Percentiles rank a stretch among this genome's conserved stretches.
These are phyloP conservation scores for Spathaspora boniae DNA, from an alignment of 805 yeast genomes.

Conservation along the genomic window DNA sequence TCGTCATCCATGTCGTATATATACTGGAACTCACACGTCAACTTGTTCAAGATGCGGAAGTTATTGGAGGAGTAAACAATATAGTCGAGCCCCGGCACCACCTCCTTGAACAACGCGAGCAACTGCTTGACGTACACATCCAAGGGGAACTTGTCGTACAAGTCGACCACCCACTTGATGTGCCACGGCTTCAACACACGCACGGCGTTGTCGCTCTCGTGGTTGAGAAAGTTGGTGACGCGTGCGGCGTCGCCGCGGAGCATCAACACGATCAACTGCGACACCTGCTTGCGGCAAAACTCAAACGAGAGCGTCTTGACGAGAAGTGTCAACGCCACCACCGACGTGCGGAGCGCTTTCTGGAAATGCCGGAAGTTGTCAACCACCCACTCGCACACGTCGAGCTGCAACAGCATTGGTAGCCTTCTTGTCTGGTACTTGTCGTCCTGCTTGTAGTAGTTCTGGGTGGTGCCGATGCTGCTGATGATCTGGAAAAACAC, in stretches of 20 bases:
- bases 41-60: slow-evolving; percentile 3
- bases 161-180: slow-evolving; percentile 24
- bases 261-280: slow-evolving; percentile 18
- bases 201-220: slow-evolving; percentile 7
- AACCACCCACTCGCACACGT: slow-evolving; percentile 22
- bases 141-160: slow-evolving; percentile 26
- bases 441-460: slow-evolving; percentile 13
- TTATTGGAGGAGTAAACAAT: slow-evolving; percentile 5
- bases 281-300: slow-evolving; percentile 20
- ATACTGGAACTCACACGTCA: slow-evolving; percentile 1
- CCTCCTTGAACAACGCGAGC: slow-evolving; percentile 17
- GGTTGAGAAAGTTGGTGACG: slow-evolving; percentile 10
- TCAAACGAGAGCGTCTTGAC: slow-evolving; percentile 21
- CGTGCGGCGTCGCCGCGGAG: slow-evolving; percentile 13
- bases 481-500: slow-evolving; percentile 10
- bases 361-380: slow-evolving; percentile 17
- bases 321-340: slow-evolving; percentile 16
- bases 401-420: slow-evolving; percentile 14
- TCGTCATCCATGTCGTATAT: slow-evolving; percentile 5
- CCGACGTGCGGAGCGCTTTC: slow-evolving; percentile 8
- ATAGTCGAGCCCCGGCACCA: slow-evolving; percentile 17
- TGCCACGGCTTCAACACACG: slow-evolving; percentile 26
- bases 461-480: slow-evolving; percentile 14
- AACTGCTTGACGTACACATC: slow-evolving; percentile 25
- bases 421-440: slow-evolving; percentile 13